These are phyloP conservation scores for Sesbania bispinosa DNA, from an alignment of 306 rosid species.

Conservation along the genomic window DNA sequence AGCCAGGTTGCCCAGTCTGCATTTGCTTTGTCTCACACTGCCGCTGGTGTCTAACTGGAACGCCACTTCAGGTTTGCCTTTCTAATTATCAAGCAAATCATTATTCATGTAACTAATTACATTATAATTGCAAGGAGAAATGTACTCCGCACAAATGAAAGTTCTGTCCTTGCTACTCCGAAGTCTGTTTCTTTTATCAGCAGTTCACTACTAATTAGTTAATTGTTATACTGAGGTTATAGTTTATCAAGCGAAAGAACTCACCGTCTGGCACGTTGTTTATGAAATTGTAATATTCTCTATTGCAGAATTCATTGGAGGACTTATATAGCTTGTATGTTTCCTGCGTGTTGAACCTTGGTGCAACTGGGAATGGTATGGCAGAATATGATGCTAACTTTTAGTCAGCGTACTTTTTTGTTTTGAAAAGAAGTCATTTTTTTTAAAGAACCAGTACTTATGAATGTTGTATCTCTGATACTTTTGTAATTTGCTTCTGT, in stretches of 20 bases:
- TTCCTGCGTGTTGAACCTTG: conserved; percentile 92
- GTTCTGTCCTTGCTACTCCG: not conserved
- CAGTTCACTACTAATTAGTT: not conserved
- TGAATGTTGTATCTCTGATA: not conserved
- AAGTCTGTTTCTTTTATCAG: not conserved
- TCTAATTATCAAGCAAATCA: not conserved
- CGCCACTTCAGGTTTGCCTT: conserved; percentile 75
- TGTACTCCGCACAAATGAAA: too few species aligned
- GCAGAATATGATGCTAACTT: not conserved
- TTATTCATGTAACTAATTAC: not conserved
- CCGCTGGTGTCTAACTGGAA: conserved; percentile 96
- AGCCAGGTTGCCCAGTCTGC: conserved; percentile 63
- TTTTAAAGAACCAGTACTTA: not conserved
- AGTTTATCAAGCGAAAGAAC: not conserved
- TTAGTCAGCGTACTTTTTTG: not conserved
- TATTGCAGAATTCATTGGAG: conserved; percentile 80
- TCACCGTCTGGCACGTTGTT: not conserved
- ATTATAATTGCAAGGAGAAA: not conserved
- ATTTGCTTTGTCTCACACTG: conserved; percentile 67
- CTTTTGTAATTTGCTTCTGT: not conserved
- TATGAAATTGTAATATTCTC: conserved; percentile 4
- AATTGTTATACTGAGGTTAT: not conserved
- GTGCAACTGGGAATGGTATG: conserved; percentile 87
- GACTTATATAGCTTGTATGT: conserved; percentile 73
- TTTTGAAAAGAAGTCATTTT: not conserved